Percentiles rank a stretch among this genome's conserved stretches.
These are phyloP conservation scores for Fusarium pseudonygamai DNA, from an alignment of 2,329 filamentous ascomycete genomes.

Conservation along the genomic window DNA sequence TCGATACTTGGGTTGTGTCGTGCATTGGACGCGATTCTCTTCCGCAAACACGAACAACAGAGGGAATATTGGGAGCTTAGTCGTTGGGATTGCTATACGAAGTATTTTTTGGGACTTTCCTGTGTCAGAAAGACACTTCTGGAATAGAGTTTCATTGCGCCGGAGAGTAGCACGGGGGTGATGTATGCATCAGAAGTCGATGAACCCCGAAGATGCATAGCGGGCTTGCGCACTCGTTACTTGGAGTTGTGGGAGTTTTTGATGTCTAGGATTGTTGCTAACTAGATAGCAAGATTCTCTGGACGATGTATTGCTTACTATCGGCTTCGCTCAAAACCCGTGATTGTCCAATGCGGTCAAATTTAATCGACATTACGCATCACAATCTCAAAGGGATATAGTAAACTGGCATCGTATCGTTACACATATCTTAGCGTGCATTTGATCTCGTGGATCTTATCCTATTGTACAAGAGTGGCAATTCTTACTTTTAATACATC, in stretches of 20 bases:
- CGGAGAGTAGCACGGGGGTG: slow-evolving; percentile 14
- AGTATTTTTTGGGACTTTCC: slow-evolving; percentile 20
- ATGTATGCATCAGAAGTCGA: slow-evolving; percentile 2
- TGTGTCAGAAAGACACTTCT: slow-evolving; percentile 40
- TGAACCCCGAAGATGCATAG: slow-evolving; percentile 35
- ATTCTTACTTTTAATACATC: slow-evolving; percentile 37
- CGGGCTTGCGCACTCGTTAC: slow-evolving; percentile 43
- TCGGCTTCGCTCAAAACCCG: not conserved
- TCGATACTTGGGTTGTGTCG: not conserved
- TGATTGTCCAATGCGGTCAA: not conserved
- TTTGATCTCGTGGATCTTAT: slow-evolving; percentile 37
- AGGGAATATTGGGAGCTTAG: not conserved
- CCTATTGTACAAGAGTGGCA: slow-evolving; percentile 46
- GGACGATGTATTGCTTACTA: slow-evolving; percentile 25
- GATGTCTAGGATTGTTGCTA: slow-evolving; percentile 28
- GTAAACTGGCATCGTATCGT: slow-evolving; percentile 34
- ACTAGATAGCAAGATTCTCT: slow-evolving; percentile 33
- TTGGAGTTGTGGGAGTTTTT: slow-evolving; percentile 44
- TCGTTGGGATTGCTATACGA: slow-evolving; percentile 34
- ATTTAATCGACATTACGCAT: not conserved
- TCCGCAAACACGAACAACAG: not conserved
- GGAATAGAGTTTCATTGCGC: slow-evolving; percentile 42
- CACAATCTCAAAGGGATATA: not conserved
- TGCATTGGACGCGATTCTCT: not conserved
- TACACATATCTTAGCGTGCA: slow-evolving; percentile 39